Evolutionary conservation across 495 filamentous ascomycete genomes (phyloP), one percentile per base, ranked within the genome.

Genomic region (Aspergillus sparsus): DNA sequence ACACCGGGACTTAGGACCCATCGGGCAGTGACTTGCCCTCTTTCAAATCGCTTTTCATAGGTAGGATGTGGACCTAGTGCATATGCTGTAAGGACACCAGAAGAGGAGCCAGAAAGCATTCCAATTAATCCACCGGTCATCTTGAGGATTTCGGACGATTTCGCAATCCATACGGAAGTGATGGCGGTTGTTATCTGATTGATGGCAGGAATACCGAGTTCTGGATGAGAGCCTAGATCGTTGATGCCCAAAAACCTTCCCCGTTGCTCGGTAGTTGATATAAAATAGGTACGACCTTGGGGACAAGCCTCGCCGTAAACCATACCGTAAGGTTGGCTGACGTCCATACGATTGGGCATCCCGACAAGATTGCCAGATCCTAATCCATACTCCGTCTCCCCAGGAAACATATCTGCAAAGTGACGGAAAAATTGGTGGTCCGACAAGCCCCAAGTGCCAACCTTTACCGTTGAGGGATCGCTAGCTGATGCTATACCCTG

Each of bases 1-100:
- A 98, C 91, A 44, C 94, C 94, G 2, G 94, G 95, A 62, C 90
- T 90, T 27, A 98, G 78, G 21, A 89, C 85, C 92, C 93, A 98
- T 62, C 85, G 87, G 54, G 89, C 89, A 31, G 91, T 94, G 45
- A 92, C 78, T 57, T 93, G 88, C 6, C 91, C 92, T 32, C 85
- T 84, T 39, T 82, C 80, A 62, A 87, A 85, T 16, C 88, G 86
- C 37, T 83, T 80, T 9, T 87, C 87, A 36, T 85, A 83, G 5
- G 84, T 75, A 15, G 86, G 85, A 70, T 86, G 83, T 8, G 81
- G 80, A 36, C 90, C 90, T 6, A 97, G 71, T 12, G 90, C 86
- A 72, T 92, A 97, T 0, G 88, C 81, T 2, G 91, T 89, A 18
- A 98, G 79, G n/a, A 97, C 79, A 47, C 94, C 94, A 2, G 87